Evolutionary conservation across 768 basidiomycete species (phyloP).

Genomic region (Suillus americanus): DNA sequence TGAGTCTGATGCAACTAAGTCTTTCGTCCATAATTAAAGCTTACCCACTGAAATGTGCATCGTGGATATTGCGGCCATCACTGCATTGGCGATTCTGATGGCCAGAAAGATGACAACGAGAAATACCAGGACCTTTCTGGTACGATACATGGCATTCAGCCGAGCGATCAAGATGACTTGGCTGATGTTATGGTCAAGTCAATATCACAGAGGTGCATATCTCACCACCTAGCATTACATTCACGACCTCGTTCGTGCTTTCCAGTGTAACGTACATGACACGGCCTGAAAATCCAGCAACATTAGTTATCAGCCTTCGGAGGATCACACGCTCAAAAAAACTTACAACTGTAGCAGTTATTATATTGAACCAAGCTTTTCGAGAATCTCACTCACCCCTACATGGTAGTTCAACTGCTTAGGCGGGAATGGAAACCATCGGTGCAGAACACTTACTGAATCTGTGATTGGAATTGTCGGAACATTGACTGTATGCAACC

Average conservation of each 20-base stretch:
- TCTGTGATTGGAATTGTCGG: background rate
- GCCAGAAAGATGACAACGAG: background rate
- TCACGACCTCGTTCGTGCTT: background rate
- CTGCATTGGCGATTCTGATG: background rate
- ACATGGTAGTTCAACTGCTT: background rate
- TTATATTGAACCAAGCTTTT: background rate
- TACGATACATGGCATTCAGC: background rate
- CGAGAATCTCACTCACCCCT: background rate
- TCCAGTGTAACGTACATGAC: background rate
- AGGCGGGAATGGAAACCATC: background rate
- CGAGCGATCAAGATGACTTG: background rate
- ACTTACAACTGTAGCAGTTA: background rate
- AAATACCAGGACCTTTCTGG: background rate
- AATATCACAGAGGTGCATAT: background rate
- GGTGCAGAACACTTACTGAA: background rate
- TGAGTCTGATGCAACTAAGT: background rate
- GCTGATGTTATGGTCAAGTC: background rate
- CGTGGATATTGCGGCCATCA: background rate
- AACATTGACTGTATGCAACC: background rate
- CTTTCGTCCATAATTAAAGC: background rate
- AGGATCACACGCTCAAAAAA: background rate
- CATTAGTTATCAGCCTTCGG: background rate
- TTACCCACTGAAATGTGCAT: background rate
- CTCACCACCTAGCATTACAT: background rate
- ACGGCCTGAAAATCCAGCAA: background rate